Base-by-base conservation (phyloP, 116 monocot species). In the Thalassia testudinum region DNA sequence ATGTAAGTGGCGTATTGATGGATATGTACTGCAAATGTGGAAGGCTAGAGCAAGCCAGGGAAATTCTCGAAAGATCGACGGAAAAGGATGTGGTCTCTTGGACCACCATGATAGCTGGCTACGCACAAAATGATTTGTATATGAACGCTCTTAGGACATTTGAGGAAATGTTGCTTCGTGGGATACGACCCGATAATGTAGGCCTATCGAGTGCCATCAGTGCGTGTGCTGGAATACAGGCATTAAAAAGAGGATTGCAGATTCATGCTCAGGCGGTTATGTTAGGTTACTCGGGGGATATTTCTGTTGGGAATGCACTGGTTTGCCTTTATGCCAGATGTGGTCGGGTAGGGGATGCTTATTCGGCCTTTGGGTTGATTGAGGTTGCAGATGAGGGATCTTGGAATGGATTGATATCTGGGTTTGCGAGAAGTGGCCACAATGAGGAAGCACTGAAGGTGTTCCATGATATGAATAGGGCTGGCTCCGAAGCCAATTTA, bases 21-120 rank as follows among this genome's bases (percentile, higher is more conserved):
- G 92, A 92, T 72, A 82, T 92, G 82, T 92, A 92, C 57, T 71
- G 79, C 13, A 92, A 92, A 70, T 77, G 72, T 61, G 92, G 92
- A 22, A 51, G 57, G 17, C 26, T 92, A 27, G 43, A 52, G 17
- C 64, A 56, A 28, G 86, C 86, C 21, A 74, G 68, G 44, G 30
- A 63, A 43, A 77, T 86, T 29, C 83, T 92, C 56, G 56, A 56
- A 27, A 72, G 67, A 42, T 26, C 70, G 15, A 56, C 49, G 1
- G 79, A 79, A 52, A 70, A 77, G 53, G 92, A 86, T 70, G 79
- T 92, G 12, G 80, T 83, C 55, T 76, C 86, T 1, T 92, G 92
- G 92, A 92, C 92, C 20, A 69, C 92, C 18, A 86, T 92, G 92
- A 78, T 86, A 72, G 79, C 86, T 53, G 92, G 92, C 3, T 92